Evolutionary conservation across 192 early-diverging fungal genomes (phyloP).

Genomic region (Glomus cerebriforme): DNA sequence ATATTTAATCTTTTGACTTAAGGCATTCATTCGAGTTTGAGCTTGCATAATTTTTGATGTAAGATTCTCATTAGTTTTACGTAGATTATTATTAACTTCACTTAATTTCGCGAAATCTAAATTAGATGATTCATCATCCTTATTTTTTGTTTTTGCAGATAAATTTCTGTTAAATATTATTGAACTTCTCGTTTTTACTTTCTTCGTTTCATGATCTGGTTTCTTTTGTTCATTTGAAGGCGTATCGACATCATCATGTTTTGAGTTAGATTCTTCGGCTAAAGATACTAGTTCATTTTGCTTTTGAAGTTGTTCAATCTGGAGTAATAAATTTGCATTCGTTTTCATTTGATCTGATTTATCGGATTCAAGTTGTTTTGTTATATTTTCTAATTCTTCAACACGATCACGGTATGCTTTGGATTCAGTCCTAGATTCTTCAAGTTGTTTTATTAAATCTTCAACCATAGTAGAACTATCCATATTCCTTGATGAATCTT

Average conservation of each 20-base stretch:
- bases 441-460: conserved; percentile 3
- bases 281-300: conserved; percentile 42
- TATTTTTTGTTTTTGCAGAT: neutral
- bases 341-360: neutral
- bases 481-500: neutral
- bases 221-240: conserved; percentile 36
- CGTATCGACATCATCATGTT: conserved; percentile 39
- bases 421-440: neutral
- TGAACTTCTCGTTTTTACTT: neutral
- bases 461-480: conserved; percentile 14
- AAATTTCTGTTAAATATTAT: neutral
- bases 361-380: conserved; percentile 8
- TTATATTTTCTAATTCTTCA: conserved; percentile 18
- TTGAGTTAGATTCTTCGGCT: conserved; percentile 37
- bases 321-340: neutral
- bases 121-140: neutral
- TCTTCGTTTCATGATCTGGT: conserved; percentile 19
- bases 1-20: conserved; percentile 8
- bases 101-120: conserved; percentile 8
- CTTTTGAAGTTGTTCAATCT: conserved; percentile 36
- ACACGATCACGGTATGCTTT: neutral
- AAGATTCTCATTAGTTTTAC: conserved; percentile 23
- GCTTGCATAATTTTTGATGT: neutral
- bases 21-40: conserved; percentile 1
- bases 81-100: neutral